Conservation (phyloP, 768 basidiomycete species). For the Symmetrospora coprosmae region DNA sequence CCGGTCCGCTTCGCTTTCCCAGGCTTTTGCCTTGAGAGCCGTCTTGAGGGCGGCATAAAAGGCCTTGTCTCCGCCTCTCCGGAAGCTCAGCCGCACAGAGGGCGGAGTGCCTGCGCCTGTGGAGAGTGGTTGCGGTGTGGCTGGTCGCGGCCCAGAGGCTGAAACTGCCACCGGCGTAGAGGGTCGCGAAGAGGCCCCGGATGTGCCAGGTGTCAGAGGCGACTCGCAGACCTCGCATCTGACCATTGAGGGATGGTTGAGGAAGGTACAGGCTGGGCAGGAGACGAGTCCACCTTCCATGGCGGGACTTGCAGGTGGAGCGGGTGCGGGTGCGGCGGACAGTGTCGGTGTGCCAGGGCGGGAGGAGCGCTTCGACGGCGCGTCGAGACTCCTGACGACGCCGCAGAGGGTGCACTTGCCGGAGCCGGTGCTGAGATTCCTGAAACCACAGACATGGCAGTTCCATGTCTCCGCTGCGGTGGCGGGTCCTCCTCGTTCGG, state of each 20-base stretch:
- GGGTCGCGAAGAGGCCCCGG: conserved; percentile 55
- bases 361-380: background rate
- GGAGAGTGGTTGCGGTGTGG: conserved; percentile 24
- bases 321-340: conserved; percentile 16
- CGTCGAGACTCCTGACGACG: conserved; percentile 37
- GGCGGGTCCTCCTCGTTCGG: too few relatives aligned
- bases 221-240: conserved; percentile 78
- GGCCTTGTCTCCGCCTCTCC: conserved; percentile 72
- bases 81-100: conserved; percentile 69
- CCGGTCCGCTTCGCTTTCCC: too few relatives aligned
- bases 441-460: conserved; percentile 75
- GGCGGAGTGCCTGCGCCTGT: conserved; percentile 38
- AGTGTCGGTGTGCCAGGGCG: conserved; percentile 23
- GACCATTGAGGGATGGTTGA: conserved; percentile 62
- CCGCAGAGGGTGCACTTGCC: conserved; percentile 62
- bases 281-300: conserved; percentile 41
- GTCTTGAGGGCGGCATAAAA: conserved; percentile 66
- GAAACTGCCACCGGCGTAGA: conserved; percentile 38
- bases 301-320: conserved; percentile 26
- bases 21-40: conserved; percentile 54
- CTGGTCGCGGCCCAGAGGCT: conserved; percentile 34
- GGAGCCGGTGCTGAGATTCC: conserved; percentile 52
- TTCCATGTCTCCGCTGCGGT: conserved; percentile 50
- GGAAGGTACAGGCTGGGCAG: conserved; percentile 80
- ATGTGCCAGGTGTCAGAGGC: conserved; percentile 44